phyloP scores from a whole-genome alignment of 441 rosid species.

The Biscutella laevigata region DNA sequence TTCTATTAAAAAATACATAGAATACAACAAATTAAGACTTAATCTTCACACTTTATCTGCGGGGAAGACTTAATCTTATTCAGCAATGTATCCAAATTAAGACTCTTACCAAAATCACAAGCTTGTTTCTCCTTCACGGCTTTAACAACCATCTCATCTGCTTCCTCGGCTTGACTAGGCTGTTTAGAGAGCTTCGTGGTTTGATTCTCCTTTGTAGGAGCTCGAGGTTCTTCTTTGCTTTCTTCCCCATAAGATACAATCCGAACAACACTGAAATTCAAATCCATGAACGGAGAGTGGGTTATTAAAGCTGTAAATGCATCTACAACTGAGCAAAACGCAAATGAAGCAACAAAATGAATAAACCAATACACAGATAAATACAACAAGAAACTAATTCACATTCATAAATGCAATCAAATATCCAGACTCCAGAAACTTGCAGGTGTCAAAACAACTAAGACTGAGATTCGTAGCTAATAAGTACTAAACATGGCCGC shows the following conservation, averaged over 20 bases:
- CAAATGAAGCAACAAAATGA: neutral
- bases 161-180: constrained; percentile 23
- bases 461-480: too few species aligned
- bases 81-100: constrained; percentile 46
- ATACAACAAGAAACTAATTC: neutral
- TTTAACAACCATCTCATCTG: constrained; percentile 26
- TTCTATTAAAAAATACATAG: too few species aligned
- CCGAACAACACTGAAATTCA: constrained; percentile 20
- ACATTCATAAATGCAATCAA: neutral
- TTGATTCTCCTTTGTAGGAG: constrained; percentile 47
- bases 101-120: constrained; percentile 53
- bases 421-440: too few species aligned
- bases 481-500: too few species aligned
- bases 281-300: neutral
- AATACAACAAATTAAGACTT: too few species aligned
- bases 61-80: constrained; percentile 45
- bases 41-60: constrained; percentile 53
- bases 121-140: constrained; percentile 36
- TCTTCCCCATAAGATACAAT: constrained; percentile 75
- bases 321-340: neutral
- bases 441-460: too few species aligned
- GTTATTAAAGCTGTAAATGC: neutral
- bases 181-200: constrained; percentile 29
- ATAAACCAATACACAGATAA: neutral
- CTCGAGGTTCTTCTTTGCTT: constrained; percentile 59